Evolutionary conservation across 2,329 filamentous ascomycete species (phyloP).

Genomic region (Nigrospora oryzae): DNA sequence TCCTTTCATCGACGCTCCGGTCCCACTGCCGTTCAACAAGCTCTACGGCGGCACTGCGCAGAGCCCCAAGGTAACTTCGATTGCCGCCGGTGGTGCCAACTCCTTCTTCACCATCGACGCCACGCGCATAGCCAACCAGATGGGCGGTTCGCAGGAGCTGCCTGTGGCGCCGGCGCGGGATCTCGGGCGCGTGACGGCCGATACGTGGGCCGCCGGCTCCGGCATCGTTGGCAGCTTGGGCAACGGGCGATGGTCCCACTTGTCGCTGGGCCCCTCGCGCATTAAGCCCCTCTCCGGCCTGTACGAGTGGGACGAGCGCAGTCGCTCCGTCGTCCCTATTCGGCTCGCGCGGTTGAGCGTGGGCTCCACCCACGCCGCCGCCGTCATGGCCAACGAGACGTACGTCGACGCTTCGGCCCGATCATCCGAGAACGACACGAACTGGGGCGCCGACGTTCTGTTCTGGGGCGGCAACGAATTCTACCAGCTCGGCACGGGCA

Average conservation of each 20-base stretch:
- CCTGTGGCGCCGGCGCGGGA: conserved; percentile 23
- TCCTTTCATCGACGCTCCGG: conserved; percentile 59
- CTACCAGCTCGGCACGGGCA: conserved; percentile 88
- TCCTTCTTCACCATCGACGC: conserved; percentile 85
- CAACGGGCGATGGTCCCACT: conserved; percentile 82
- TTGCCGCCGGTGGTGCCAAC: conserved; percentile 80
- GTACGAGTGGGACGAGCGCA: conserved; percentile 76
- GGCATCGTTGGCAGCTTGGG: conserved; percentile 80
- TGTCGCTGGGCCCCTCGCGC: conserved; percentile 69
- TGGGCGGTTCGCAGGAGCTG: conserved; percentile 23
- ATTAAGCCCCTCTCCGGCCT: conserved; percentile 77
- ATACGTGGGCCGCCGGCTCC: conserved; percentile 80
- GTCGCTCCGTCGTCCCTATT: conserved; percentile 65
- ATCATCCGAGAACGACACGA: conserved; percentile 59
- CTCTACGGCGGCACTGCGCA: conserved; percentile 63
- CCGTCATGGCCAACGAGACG: conserved; percentile 75
- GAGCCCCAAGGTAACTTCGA: conserved; percentile 59
- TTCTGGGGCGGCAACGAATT: conserved; percentile 95
- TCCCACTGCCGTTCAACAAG: conserved; percentile 58
- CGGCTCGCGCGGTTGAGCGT: conserved; percentile 64
- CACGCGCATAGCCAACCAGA: conserved; percentile 40
- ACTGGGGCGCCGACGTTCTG: conserved; percentile 81
- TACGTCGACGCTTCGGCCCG: conserved; percentile 46
- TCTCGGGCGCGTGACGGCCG: conserved; percentile 54
- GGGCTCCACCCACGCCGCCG: conserved; percentile 73